Evolutionary conservation across 75 land plant species (phyloP).

Genomic region (Selaginella moellendorffii): DNA sequence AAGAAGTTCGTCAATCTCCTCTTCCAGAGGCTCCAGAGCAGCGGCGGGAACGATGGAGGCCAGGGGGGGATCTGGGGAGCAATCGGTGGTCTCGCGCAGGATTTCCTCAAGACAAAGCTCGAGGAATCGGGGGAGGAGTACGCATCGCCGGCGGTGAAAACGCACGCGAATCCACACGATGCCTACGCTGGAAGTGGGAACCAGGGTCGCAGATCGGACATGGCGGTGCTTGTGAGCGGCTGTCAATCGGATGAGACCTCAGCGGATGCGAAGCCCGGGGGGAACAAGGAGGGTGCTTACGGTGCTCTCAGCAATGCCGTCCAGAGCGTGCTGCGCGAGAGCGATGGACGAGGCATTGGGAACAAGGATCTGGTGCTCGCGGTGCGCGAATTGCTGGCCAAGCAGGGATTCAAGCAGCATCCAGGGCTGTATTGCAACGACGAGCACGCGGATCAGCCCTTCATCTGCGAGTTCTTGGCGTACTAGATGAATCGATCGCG

Average conservation of each 20-base stretch:
- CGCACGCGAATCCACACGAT: constrained; percentile 34
- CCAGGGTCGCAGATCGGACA: constrained; percentile 29
- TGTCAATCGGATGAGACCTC: constrained; percentile 81
- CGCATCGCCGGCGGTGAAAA: constrained; percentile 17
- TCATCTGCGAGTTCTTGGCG: no score
- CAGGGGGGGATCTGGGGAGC: constrained; percentile 24
- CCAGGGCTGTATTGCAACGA: constrained; percentile 89
- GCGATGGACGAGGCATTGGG: constrained; percentile 20
- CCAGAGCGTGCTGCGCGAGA: constrained; percentile 41
- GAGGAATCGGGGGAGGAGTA: constrained; percentile 32
- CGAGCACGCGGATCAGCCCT: constrained; percentile 34
- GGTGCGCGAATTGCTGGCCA: constrained; percentile 37
- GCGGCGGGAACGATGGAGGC: constrained; percentile 25
- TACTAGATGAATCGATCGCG: no score
- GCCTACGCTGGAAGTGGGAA: constrained; percentile 50
- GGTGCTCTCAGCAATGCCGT: constrained; percentile 87
- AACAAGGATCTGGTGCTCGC: constrained; percentile 47
- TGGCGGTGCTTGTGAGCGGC: constrained; percentile 71
- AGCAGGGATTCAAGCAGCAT: constrained; percentile 51
- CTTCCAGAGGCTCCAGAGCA: constrained; percentile 38
- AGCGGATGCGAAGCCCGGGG: constrained; percentile 67
- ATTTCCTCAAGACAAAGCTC: constrained; percentile 66
- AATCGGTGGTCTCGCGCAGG: constrained; percentile 56
- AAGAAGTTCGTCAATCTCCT: constrained; percentile 86
- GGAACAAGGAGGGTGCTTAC: constrained; percentile 34